Percentiles rank a stretch among this genome's conserved stretches.
Conservation (phyloP, 2,329 filamentous ascomycete genomes). For the Corniculantispora saksenae region DNA sequence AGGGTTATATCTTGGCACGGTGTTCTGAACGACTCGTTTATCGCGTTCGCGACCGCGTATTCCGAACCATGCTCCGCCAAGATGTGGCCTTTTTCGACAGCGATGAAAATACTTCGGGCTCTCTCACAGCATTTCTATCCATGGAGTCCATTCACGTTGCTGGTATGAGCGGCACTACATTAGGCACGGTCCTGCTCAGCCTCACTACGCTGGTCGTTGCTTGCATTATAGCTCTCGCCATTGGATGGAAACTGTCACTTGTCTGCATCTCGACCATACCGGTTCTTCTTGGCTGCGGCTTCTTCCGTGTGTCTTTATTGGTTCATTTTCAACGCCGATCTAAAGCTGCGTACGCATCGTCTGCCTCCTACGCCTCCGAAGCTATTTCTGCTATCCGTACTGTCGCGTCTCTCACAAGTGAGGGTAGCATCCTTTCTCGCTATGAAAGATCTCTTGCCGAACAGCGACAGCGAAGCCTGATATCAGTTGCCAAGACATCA, state of each 20-base stretch:
- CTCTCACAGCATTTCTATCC: conserved; percentile 83
- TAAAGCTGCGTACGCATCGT: conserved; percentile 76
- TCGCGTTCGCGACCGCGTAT: conserved; percentile 78
- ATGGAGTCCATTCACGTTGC: conserved; percentile 88
- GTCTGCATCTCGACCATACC: conserved; percentile 81
- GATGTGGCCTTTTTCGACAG: conserved; percentile 90
- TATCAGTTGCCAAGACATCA: conserved; percentile 75
- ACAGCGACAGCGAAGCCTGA: conserved; percentile 68
- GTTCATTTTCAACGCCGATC: conserved; percentile 77
- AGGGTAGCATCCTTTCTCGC: conserved; percentile 72
- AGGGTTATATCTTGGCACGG: conserved; percentile 76
- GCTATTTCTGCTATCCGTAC: conserved; percentile 93
- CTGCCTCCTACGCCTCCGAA: conserved; percentile 87
- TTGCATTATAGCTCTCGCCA: conserved; percentile 66
- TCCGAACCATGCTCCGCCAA: conserved; percentile 86
- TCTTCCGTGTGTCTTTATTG: conserved; percentile 83
- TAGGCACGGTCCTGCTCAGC: conserved; percentile 83
- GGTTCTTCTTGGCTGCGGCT: conserved; percentile 76
- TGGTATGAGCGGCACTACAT: conserved; percentile 81
- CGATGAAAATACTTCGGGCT: conserved; percentile 85
- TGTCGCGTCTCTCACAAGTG: conserved; percentile 85
- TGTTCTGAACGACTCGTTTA: conserved; percentile 86
- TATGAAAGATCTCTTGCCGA: conserved; percentile 68
- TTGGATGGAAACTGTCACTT: conserved; percentile 86
- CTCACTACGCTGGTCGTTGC: conserved; percentile 76